These are phyloP conservation scores for Carex sylvatica DNA, from an alignment of 202 grass and related monocot genomes.

Conservation along the genomic window DNA sequence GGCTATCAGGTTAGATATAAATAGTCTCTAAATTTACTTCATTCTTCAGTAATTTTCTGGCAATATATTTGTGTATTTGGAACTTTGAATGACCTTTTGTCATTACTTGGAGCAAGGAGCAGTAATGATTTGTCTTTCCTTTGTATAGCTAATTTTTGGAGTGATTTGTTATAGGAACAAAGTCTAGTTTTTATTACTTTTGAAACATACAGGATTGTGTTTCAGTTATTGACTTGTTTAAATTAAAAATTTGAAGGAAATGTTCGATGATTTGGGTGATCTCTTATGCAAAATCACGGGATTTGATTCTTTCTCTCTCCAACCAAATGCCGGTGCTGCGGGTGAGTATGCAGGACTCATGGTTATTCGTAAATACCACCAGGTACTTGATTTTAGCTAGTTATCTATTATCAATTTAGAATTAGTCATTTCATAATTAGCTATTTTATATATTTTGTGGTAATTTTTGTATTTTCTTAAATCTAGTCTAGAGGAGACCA, in stretches of 20 bases:
- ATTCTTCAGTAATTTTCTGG: not conserved
- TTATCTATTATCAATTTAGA: constrained; percentile 3
- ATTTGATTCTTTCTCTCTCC: constrained; percentile 98
- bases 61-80: not conserved
- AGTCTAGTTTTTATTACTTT: not conserved
- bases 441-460: not conserved
- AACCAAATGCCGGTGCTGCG: constrained; percentile 98
- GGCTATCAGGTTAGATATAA: constrained; percentile 74
- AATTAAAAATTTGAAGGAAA: constrained; percentile 54
- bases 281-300: constrained; percentile 85
- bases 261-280: constrained; percentile 92
- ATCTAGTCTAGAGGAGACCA: constrained; percentile 76
- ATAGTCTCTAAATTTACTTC: not conserved
- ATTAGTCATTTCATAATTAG: constrained; percentile 25
- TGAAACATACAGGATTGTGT: constrained; percentile 6
- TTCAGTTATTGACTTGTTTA: constrained; percentile 8
- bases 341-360: constrained; percentile 99
- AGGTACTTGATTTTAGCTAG: constrained; percentile 30
- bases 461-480: not conserved
- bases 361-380: constrained; percentile 95
- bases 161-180: not conserved
- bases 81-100: constrained; percentile 35
- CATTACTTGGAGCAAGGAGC: not conserved
- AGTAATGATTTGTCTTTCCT: no score
- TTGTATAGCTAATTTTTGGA: not conserved